These are phyloP conservation scores for Solanum appendiculatum DNA, from an alignment of 257 asterid species.

Conservation along the genomic window DNA sequence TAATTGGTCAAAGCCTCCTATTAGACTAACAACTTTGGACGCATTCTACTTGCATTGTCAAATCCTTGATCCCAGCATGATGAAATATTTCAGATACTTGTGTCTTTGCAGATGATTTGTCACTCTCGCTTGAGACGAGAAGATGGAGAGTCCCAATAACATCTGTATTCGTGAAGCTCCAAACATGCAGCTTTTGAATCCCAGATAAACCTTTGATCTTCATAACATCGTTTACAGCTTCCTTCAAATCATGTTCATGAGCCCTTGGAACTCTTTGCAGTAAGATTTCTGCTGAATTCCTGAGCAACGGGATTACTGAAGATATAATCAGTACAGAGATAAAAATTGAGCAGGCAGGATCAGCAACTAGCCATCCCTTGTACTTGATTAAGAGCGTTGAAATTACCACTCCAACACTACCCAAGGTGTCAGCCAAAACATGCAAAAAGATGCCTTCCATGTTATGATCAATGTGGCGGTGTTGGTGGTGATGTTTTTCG, in stretches of 20 bases:
- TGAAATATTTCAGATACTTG: constrained; percentile 37
- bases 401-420: constrained; percentile 90
- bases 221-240: constrained; percentile 44
- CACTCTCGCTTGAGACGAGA: constrained; percentile 50
- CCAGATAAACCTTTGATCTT: constrained; percentile 59
- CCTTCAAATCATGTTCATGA: constrained; percentile 49
- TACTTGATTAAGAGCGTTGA: constrained; percentile 84
- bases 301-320: constrained; percentile 87
- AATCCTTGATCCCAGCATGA: constrained; percentile 75
- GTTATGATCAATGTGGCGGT: constrained; percentile 92
- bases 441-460: constrained; percentile 99
- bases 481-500: constrained; percentile 35
- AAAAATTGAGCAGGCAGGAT: constrained; percentile 93
- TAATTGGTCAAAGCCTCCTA: background rate
- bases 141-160: constrained; percentile 83
- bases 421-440: constrained; percentile 92
- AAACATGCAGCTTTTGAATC: constrained; percentile 62
- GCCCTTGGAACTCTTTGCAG: constrained; percentile 88
- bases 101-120: constrained; percentile 35
- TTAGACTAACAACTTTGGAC: constrained; percentile 17
- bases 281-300: constrained; percentile 80
- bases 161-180: constrained; percentile 86
- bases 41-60: constrained; percentile 67
- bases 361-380: constrained; percentile 95
- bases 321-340: constrained; percentile 69